Evolutionary conservation across 331 rosid species (phyloP).

Genomic region (Rhamnella rubrinervis): DNA sequence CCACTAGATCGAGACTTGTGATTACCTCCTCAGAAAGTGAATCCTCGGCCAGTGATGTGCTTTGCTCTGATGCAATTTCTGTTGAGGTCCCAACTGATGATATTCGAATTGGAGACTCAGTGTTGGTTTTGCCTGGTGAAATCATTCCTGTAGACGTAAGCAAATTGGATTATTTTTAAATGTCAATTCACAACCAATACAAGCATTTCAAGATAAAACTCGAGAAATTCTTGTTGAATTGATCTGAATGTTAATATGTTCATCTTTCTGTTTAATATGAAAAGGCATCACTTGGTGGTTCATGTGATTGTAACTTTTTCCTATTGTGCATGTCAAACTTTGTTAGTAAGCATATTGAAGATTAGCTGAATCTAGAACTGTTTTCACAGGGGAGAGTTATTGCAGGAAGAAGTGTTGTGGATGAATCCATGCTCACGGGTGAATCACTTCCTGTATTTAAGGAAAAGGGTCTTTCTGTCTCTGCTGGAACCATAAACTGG

Average conservation of each 20-base stretch:
- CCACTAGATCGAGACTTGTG: slow-evolving; percentile 91
- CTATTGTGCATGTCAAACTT: slow-evolving; percentile 8
- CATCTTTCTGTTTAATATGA: not conserved
- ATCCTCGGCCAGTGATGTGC: slow-evolving; percentile 58
- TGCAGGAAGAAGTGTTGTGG: slow-evolving; percentile 96
- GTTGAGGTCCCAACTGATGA: slow-evolving; percentile 91
- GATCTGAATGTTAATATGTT: not conserved
- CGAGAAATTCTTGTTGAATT: not conserved
- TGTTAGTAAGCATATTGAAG: slow-evolving; percentile 6
- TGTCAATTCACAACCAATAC: not conserved
- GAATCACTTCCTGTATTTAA: slow-evolving; percentile 96
- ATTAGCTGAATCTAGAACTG: slow-evolving; percentile 32
- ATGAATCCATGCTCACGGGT: slow-evolving; percentile 99
- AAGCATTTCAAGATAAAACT: not conserved
- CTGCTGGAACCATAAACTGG: slow-evolving; percentile 96
- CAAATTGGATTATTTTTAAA: not conserved
- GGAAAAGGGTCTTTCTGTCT: slow-evolving; percentile 81
- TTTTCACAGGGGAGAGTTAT: slow-evolving; percentile 72
- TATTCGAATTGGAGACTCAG: slow-evolving; percentile 88
- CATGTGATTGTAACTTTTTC: not conserved
- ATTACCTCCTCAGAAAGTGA: slow-evolving; percentile 70
- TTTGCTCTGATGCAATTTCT: slow-evolving; percentile 71
- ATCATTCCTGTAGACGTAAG: slow-evolving; percentile 94
- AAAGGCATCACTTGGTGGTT: not conserved
- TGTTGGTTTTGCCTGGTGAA: slow-evolving; percentile 95